A percentile compares a stretch with the other conserved stretches of the same genome.
Evolutionary conservation across 352 stramenopile genomes (phyloP).

Genomic region (Phytophthora pseudosyringae): DNA sequence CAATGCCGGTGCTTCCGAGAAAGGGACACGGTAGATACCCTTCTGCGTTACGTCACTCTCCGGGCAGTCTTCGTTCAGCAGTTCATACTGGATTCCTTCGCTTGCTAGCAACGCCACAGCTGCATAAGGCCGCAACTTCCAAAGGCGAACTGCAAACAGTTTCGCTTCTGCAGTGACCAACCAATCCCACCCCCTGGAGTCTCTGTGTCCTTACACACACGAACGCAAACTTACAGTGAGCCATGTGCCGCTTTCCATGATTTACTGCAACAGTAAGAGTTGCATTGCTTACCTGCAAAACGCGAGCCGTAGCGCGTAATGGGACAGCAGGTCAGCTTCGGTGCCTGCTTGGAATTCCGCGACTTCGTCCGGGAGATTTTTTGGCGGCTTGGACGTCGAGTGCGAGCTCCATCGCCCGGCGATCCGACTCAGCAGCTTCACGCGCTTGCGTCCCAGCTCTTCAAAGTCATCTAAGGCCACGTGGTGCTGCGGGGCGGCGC

Average conservation of each 20-base stretch:
- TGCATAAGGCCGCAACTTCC: slow-evolving; percentile 21
- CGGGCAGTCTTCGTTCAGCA: slow-evolving; percentile 25
- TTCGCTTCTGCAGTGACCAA: slow-evolving; percentile 57
- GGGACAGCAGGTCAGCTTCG: slow-evolving; percentile 43
- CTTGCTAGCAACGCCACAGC: slow-evolving; percentile 38
- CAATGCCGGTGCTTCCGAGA: slow-evolving; percentile 46
- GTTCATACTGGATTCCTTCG: slow-evolving; percentile 44
- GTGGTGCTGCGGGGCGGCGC: slow-evolving; percentile 77
- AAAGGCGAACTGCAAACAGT: slow-evolving; percentile 47
- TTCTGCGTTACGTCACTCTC: slow-evolving; percentile 24
- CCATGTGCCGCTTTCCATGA: not conserved
- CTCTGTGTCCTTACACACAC: slow-evolving; percentile 37
- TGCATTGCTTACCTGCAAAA: slow-evolving; percentile 53
- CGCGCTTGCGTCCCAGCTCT: slow-evolving; percentile 77
- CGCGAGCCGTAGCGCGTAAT: slow-evolving; percentile 57
- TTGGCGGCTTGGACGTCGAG: not conserved
- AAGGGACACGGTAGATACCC: slow-evolving; percentile 55
- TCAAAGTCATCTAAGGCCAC: slow-evolving; percentile 96
- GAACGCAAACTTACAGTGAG: slow-evolving; percentile 11
- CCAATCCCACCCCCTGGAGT: slow-evolving; percentile 54
- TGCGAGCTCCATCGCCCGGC: slow-evolving; percentile 10
- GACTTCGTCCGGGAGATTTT: slow-evolving; percentile 6
- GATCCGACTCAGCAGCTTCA: slow-evolving; percentile 53
- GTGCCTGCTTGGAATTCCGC: slow-evolving; percentile 29
- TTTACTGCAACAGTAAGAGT: not conserved